Evolutionary conservation across 2,329 filamentous ascomycete species (phyloP), one percentile per base, ranked within the genome.

Genomic region (Cordyceps javanica): DNA sequence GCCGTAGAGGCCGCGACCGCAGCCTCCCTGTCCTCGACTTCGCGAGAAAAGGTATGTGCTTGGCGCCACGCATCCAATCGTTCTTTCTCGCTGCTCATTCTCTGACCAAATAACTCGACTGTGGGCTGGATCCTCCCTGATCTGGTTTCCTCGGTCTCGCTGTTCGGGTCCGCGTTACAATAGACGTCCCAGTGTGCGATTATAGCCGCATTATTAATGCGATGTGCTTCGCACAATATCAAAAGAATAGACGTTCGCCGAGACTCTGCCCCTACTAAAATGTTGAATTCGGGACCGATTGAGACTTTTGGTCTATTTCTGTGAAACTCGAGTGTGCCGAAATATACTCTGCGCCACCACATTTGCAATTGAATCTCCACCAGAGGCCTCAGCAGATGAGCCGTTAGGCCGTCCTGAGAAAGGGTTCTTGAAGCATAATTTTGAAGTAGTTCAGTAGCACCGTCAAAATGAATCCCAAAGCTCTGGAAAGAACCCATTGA

Each of bases 271-370:
- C 4, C 11, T 8, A 13, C 3, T n/a, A 54, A 1, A 7, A 14
- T 19, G 1, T 16, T 11, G 16, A 58, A 41, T 26, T 13, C 13
- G 21, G 36, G 32, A 11, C n/a, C 26, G 3, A 51, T 19, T 26
- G 42, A 21, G 10, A 57, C 30, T n/a, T 34, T 26, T 5, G 50
- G 36, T 5, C 45, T 48, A 16, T 45, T 44, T 19, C 57, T 42
- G n/a, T 60, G 59, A 41, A 64, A 64, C 0, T 55, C 49, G 0
- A 55, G 59, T 0, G 63, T 64, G 38, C 62, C 58, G 32, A 65
- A 65, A 16, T 65, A 60, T 13, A 63, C 58, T 2, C 64, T 48
- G 28, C 63, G 61, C 64, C 64, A 65, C 63, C 63, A 66, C 46
- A 64, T 65, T 5, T 65, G 61, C 62, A 63, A 63, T 38, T 57